Evolutionary conservation across 1,139 yeast species (phyloP).

Genomic region (Saccharomyces hybrid): DNA sequence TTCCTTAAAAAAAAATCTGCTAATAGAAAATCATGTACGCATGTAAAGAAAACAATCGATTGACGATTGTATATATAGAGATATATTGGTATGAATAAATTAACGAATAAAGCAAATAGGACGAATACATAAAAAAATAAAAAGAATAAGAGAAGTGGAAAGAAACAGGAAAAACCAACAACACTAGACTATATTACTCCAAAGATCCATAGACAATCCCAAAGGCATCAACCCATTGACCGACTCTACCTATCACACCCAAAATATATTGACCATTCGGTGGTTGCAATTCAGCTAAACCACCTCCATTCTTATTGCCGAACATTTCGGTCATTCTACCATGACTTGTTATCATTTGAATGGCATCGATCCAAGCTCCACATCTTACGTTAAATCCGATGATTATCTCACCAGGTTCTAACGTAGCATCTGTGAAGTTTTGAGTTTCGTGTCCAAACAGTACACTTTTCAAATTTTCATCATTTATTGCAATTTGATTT

Average conservation of each 20-base stretch:
- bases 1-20: neutral
- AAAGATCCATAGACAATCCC: constrained; percentile 40
- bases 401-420: constrained; percentile 53
- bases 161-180: constrained; percentile 2
- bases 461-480: constrained; percentile 22
- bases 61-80: neutral
- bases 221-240: constrained; percentile 64
- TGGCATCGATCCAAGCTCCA: constrained; percentile 87
- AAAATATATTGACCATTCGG: constrained; percentile 53
- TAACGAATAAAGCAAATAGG: neutral
- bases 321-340: constrained; percentile 48
- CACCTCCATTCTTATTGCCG: constrained; percentile 68
- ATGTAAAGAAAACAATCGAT: neutral
- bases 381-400: constrained; percentile 55
- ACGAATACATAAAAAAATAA: neutral
- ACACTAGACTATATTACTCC: neutral
- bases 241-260: constrained; percentile 63
- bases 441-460: constrained; percentile 59
- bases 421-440: constrained; percentile 47
- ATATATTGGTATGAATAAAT: neutral
- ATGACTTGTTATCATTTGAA: constrained; percentile 54
- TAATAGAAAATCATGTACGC: neutral
- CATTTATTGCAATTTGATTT: constrained; percentile 9
- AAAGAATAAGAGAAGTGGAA: neutral
- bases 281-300: constrained; percentile 46